A percentile compares a stretch with the other conserved stretches of the same genome.
These are phyloP conservation scores for Populus hybrid DNA, from an alignment of 441 rosid genomes.

Conservation along the genomic window DNA sequence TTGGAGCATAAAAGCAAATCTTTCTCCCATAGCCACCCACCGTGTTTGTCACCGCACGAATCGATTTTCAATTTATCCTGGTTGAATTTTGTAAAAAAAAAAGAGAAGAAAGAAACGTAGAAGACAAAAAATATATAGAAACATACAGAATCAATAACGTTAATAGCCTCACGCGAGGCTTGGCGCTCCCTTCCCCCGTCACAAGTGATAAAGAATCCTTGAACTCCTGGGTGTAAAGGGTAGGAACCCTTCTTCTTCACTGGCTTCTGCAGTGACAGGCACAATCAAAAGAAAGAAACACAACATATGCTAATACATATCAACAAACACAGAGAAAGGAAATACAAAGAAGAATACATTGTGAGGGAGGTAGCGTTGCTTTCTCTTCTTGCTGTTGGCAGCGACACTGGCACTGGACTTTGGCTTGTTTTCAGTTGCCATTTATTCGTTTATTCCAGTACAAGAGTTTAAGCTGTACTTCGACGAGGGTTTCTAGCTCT, in stretches of 20 bases:
- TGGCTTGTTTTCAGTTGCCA: constrained; percentile 49
- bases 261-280: constrained; percentile 43
- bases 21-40: neutral
- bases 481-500: neutral
- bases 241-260: constrained; percentile 81
- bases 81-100: neutral
- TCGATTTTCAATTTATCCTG: neutral
- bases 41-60: neutral
- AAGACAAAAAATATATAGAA: neutral
- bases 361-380: constrained; percentile 66
- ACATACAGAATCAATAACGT: constrained; percentile 77
- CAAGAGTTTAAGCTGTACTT: neutral
- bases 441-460: neutral
- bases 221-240: constrained; percentile 79
- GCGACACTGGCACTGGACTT: constrained; percentile 15
- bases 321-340: neutral
- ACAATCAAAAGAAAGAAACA: neutral
- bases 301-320: neutral
- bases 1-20: neutral
- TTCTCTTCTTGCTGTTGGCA: constrained; percentile 56
- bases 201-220: constrained; percentile 88
- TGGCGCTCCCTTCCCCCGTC: constrained; percentile 92
- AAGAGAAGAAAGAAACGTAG: neutral
- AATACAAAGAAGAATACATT: constrained; percentile 33
- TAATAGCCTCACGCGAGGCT: constrained; percentile 78